Conservation (phyloP, 805 yeast species). For the Kregervanrija fluxuum region DNA sequence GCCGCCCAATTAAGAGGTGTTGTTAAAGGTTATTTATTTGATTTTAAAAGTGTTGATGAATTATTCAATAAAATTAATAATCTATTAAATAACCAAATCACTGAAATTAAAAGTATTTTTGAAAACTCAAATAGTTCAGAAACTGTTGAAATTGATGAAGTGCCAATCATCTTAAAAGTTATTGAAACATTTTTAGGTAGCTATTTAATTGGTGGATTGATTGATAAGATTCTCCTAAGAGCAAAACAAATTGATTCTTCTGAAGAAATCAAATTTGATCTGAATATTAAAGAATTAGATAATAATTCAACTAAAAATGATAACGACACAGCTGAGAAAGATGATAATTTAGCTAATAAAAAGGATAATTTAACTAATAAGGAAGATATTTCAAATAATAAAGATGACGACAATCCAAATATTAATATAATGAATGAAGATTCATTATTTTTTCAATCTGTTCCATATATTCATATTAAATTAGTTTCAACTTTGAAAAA, state of each 20-base stretch:
- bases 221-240: constrained; percentile 23
- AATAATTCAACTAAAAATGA: neutral
- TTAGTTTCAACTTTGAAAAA: constrained; percentile 17
- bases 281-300: neutral
- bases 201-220: constrained; percentile 29
- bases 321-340: neutral
- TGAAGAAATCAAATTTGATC: constrained; percentile 3
- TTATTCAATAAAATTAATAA: constrained; percentile 16
- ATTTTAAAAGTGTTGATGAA: constrained; percentile 17
- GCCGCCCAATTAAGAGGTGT: constrained; percentile 16
- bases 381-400: constrained; percentile 12
- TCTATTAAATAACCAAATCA: constrained; percentile 20
- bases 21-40: constrained; percentile 23
- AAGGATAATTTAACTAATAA: too few species aligned
- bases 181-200: constrained; percentile 29
- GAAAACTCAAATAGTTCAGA: neutral
- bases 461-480: constrained; percentile 27
- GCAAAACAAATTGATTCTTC: constrained; percentile 29
- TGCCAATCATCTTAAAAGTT: constrained; percentile 28
- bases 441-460: constrained; percentile 29
- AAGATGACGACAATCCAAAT: constrained; percentile 9
- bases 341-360: neutral
- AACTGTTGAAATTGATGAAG: constrained; percentile 21
- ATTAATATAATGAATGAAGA: constrained; percentile 28
- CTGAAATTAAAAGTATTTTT: constrained; percentile 24